Percentiles rank a stretch among this genome's conserved stretches.
These are phyloP conservation scores for Heracleum sosnowskyi DNA, from an alignment of 129 eudicot genomes.

Conservation along the genomic window DNA sequence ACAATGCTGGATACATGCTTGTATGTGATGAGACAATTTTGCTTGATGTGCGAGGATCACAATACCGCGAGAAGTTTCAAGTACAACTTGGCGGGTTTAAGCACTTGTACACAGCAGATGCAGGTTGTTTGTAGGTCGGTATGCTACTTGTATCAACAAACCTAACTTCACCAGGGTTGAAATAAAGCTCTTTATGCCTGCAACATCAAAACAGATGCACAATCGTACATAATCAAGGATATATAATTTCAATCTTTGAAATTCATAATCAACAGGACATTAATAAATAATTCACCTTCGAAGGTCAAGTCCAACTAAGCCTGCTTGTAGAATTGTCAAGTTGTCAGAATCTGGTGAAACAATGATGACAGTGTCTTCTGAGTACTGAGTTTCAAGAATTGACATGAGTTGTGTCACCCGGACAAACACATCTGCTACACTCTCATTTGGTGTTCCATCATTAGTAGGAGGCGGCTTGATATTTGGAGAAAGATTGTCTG, in stretches of 20 bases:
- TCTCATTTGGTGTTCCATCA: slow-evolving; percentile 96
- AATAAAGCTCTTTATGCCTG: slow-evolving; percentile 81
- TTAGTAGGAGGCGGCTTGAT: slow-evolving; percentile 84
- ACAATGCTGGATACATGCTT: neutral
- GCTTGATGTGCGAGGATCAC: neutral
- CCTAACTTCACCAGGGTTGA: slow-evolving; percentile 84
- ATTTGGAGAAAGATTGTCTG: slow-evolving; percentile 60
- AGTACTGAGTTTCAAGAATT: slow-evolving; percentile 89
- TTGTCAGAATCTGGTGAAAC: slow-evolving; percentile 98
- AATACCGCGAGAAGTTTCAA: slow-evolving; percentile 2
- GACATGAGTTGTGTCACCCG: slow-evolving; percentile 98
- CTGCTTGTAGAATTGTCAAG: slow-evolving; percentile 81
- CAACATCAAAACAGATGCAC: slow-evolving; percentile 4
- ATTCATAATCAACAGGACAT: neutral
- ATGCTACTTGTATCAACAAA: slow-evolving; percentile 70
- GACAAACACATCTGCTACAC: slow-evolving; percentile 93
- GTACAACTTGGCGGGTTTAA: slow-evolving; percentile 84
- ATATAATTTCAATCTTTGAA: neutral
- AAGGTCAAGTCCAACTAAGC: slow-evolving; percentile 83
- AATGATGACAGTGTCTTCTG: slow-evolving; percentile 78
- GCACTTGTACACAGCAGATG: slow-evolving; percentile 74
- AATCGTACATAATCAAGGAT: neutral
- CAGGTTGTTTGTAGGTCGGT: slow-evolving; percentile 80
- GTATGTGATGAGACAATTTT: neutral
- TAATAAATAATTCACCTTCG: slow-evolving; percentile 40